Percentiles rank a stretch among this genome's conserved stretches.
phyloP scores from a whole-genome alignment of 2,329 filamentous ascomycete genomes.

The Raffaelea albimanens region DNA sequence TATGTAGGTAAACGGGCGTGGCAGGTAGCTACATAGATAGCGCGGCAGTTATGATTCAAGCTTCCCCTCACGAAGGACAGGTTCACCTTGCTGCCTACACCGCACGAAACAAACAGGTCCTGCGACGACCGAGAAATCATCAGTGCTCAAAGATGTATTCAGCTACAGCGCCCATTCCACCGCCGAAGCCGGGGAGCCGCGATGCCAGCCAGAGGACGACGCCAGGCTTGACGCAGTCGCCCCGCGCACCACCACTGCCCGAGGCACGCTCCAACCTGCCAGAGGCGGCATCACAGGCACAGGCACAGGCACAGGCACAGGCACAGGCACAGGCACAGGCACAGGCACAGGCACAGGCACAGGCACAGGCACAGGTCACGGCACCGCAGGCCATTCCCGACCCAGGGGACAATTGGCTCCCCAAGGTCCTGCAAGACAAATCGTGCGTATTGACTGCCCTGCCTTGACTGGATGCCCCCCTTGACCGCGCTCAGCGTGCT shows the following conservation, averaged over 20 bases:
- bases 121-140: too few relatives aligned
- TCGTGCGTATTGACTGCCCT: constrained; percentile 43
- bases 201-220: constrained; percentile 59
- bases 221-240: constrained; percentile 40
- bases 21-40: too few relatives aligned
- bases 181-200: constrained; percentile 62
- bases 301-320: constrained; percentile 21
- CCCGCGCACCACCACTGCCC: constrained; percentile 28
- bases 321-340: constrained; percentile 15
- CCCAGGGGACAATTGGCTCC: constrained; percentile 68
- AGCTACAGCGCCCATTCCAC: constrained; percentile 55
- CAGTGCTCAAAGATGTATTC: constrained; percentile 27
- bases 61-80: too few relatives aligned
- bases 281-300: constrained; percentile 18
- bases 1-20: not conserved
- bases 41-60: too few relatives aligned
- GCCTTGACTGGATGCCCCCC: not conserved
- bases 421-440: constrained; percentile 67
- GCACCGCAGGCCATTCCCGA: constrained; percentile 36
- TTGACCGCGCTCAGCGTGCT: not conserved
- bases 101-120: too few relatives aligned
- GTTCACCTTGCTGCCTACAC: too few relatives aligned
- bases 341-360: constrained; percentile 15
- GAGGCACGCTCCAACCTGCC: constrained; percentile 11
- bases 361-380: constrained; percentile 13